Percentiles rank a stretch among this genome's conserved stretches.
These are phyloP conservation scores for Lolium rigidum DNA, from an alignment of 176 grass and related monocot species.

Conservation along the genomic window DNA sequence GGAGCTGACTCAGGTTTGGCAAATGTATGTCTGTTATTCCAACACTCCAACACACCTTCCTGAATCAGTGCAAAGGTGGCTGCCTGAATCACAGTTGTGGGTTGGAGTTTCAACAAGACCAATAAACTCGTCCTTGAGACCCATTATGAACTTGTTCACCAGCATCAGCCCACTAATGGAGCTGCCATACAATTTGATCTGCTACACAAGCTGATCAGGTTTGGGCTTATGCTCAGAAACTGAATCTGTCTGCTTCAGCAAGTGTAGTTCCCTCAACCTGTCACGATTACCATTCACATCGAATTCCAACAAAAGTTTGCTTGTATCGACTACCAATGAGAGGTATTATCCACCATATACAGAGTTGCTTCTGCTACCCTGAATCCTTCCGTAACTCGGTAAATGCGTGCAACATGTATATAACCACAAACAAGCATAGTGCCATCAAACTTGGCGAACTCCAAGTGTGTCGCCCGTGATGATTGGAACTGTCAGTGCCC, in stretches of 20 bases:
- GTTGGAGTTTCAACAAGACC: background rate
- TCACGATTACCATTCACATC: background rate
- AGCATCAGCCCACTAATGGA: background rate
- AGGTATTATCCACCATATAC: slow-evolving; percentile 9
- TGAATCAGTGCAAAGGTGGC: background rate
- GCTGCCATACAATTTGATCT: background rate
- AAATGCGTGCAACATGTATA: background rate
- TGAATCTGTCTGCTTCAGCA: background rate
- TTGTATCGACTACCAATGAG: background rate
- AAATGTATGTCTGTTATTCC: background rate
- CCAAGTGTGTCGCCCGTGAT: background rate
- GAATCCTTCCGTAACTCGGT: background rate
- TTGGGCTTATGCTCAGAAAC: background rate
- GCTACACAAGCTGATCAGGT: background rate
- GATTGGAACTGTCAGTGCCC: background rate
- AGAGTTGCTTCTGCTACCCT: slow-evolving; percentile 1
- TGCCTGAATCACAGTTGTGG: background rate
- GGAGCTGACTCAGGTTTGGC: background rate
- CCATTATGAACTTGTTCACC: background rate
- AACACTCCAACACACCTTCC: background rate
- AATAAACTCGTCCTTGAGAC: background rate
- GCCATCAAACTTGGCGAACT: background rate
- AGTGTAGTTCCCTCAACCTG: background rate
- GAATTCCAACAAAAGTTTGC: background rate
- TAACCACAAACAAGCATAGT: background rate